Conservation (phyloP, 306 rosid species). For the Trifolium pratense region DNA sequence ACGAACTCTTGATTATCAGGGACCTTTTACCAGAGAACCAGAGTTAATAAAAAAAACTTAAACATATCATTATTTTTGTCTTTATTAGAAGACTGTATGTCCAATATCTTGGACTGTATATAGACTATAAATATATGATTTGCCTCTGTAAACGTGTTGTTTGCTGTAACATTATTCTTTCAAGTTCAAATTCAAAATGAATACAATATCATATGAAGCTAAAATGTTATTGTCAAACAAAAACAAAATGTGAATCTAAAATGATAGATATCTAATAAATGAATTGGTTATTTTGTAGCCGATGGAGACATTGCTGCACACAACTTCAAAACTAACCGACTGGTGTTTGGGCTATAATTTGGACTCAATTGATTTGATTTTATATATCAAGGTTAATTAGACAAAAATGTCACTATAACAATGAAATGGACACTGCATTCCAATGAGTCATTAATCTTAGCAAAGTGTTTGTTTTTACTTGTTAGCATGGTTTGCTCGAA, state of each 20-base stretch:
- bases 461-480: conserved; percentile 29
- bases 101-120: neutral
- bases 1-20: too few species aligned
- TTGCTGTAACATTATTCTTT: conserved; percentile 10
- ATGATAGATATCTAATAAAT: neutral
- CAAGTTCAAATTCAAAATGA: conserved; percentile 12
- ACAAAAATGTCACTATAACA: conserved; percentile 41
- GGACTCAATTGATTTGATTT: conserved; percentile 5
- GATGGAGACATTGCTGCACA: conserved; percentile 23
- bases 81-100: neutral
- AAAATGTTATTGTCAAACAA: neutral
- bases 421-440: conserved; percentile 28
- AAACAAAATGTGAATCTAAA: neutral
- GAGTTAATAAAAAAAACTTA: too few species aligned
- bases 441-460: conserved; percentile 15
- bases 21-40: too few species aligned
- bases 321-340: conserved; percentile 36
- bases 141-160: conserved; percentile 24
- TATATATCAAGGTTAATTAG: neutral
- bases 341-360: neutral
- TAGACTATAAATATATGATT: neutral
- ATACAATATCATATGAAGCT: neutral
- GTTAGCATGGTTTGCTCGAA: neutral
- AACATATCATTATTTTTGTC: too few species aligned
- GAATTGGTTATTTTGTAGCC: neutral